Base-by-base conservation (phyloP, 2,329 filamentous ascomycete genomes). In the Orbilia ellipsospora region DNA sequence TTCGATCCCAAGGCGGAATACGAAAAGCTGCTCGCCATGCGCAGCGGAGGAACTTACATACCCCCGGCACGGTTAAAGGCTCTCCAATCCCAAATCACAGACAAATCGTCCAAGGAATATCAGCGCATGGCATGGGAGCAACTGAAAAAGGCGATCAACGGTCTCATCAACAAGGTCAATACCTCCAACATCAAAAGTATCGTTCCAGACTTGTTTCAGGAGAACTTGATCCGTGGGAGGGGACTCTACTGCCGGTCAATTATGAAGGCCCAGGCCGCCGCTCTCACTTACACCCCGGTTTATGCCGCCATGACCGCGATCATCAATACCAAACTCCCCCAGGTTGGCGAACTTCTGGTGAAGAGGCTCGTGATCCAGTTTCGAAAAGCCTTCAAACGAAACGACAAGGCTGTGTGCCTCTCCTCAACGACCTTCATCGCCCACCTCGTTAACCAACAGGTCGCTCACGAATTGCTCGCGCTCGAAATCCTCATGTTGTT, bases 111-210 rank as follows among this genome's bases (percentile, higher is more conserved):
- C 83, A 96, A 97, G 83, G 95, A 98, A 84, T 98, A 97, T 82
- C 95, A 98, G 87, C 92, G 95, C 80, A 96, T 99, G 92, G 93
- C 94, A 7, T 99, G 95, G 95, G 95, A 99, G 83, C 94, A 94
- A 12, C 85, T 99, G 81, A 99, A 99, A 85, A 99, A 99, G 86
- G 95, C 92, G 57, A 97, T 99, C 84, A 98, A 99, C 82, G 95
- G 95, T 80, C 85, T 99, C 78, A 97, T 99, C 87, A 99, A 99
- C 87, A 99, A 99, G 85, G 92, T 97, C 85, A 98, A 98, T 83
- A 92, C 94, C 67, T 92, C 92, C 40, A 99, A 99, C 83, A 98
- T 99, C 87, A 98, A 99, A 83, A 88, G 92, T 81, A 97, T 99
- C 77, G 93, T 98, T 23, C 94, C 94, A 1, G 95, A 99, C 84